These are phyloP conservation scores for Pyronema domesticum DNA, from an alignment of 495 filamentous ascomycete genomes.

Conservation along the genomic window DNA sequence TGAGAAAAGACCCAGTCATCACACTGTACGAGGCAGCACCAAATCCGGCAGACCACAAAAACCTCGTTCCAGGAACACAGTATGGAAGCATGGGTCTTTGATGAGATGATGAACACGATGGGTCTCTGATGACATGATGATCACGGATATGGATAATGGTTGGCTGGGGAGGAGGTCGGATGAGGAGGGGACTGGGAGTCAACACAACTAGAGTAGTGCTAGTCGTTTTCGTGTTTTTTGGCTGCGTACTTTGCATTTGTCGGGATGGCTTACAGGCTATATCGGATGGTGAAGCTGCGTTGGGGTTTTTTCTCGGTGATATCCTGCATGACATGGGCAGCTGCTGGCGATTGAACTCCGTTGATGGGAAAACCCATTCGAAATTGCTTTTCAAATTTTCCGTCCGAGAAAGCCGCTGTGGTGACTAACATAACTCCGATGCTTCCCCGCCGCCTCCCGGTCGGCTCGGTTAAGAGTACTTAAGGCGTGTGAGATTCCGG, in stretches of 20 bases:
- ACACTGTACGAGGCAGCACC: constrained; percentile 87
- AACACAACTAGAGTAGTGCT: background rate
- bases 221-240: background rate
- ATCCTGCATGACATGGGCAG: background rate
- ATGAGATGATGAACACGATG: constrained; percentile 8
- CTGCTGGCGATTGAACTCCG: background rate
- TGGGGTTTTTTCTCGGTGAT: background rate
- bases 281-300: background rate
- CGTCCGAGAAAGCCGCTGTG: too few species aligned
- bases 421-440: background rate
- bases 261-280: background rate
- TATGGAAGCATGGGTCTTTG: constrained; percentile 20
- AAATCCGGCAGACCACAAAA: constrained; percentile 67
- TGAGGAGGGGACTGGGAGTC: too few species aligned
- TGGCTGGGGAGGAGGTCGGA: too few species aligned
- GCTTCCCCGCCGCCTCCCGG: background rate
- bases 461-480: background rate
- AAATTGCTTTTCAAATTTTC: background rate
- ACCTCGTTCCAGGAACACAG: constrained; percentile 13
- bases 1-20: constrained; percentile 64
- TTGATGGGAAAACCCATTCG: background rate
- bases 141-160: too few species aligned
- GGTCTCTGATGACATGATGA: constrained; percentile 5
- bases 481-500: background rate
- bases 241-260: background rate